A percentile compares a stretch with the other conserved stretches of the same genome.
Conservation (phyloP, 2,329 filamentous ascomycete genomes). For the Xylariaceae sp. region DNA sequence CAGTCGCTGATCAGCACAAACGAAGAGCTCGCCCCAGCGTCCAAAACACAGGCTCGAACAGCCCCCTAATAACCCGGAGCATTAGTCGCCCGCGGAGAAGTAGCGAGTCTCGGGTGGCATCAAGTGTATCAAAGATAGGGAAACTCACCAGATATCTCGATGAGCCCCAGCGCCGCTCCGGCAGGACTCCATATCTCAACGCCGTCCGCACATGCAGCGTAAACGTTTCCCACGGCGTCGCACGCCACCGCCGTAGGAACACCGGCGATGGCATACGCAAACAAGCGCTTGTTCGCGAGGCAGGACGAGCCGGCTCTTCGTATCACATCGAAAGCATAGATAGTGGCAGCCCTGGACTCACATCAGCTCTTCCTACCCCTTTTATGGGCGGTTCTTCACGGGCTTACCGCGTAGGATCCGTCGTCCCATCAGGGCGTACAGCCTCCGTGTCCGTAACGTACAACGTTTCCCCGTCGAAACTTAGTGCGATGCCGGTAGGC, state of each 20-base stretch:
- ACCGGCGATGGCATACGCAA: constrained; percentile 52
- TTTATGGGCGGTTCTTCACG: neutral
- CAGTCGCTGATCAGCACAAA: constrained; percentile 50
- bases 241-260: constrained; percentile 48
- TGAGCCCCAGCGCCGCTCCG: constrained; percentile 47
- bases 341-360: constrained; percentile 36
- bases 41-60: constrained; percentile 51
- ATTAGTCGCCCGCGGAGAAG: constrained; percentile 1
- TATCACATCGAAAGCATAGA: constrained; percentile 54
- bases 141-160: constrained; percentile 41
- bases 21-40: constrained; percentile 45
- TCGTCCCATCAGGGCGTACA: constrained; percentile 33
- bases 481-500: constrained; percentile 47
- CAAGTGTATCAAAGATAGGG: neutral
- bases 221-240: constrained; percentile 49
- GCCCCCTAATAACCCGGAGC: constrained; percentile 35
- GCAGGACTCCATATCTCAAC: constrained; percentile 52
- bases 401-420: constrained; percentile 35
- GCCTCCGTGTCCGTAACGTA: constrained; percentile 48
- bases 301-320: constrained; percentile 42
- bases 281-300: constrained; percentile 53
- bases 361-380: neutral
- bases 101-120: neutral
- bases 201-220: constrained; percentile 51
- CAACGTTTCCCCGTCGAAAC: constrained; percentile 41